Conservation (phyloP, 2,329 filamentous ascomycete species). For the Penicillium paneum region DNA sequence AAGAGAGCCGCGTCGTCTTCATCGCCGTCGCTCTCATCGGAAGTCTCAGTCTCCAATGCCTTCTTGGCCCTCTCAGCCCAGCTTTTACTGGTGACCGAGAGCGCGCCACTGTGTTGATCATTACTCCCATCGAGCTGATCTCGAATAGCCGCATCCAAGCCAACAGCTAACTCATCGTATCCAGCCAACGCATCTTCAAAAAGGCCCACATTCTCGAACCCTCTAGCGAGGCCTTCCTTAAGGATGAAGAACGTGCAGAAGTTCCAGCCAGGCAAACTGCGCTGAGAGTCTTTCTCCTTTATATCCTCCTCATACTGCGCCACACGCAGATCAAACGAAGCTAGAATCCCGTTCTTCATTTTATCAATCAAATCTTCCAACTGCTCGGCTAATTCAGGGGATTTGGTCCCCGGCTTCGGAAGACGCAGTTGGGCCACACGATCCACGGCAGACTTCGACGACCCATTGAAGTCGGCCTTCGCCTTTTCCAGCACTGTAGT, state of each 20-base stretch:
- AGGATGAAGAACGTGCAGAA: constrained; percentile 99
- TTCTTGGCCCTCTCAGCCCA: constrained; percentile 60
- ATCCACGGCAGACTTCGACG: constrained; percentile 69
- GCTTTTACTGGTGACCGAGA: constrained; percentile 71
- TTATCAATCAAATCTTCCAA: constrained; percentile 83
- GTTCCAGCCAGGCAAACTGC: constrained; percentile 90
- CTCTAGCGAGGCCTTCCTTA: constrained; percentile 88
- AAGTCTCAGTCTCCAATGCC: constrained; percentile 44
- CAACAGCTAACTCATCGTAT: constrained; percentile 89
- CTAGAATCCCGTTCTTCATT: constrained; percentile 80
- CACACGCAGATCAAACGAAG: constrained; percentile 86
- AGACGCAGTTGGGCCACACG: constrained; percentile 83
- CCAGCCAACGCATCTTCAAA: constrained; percentile 92
- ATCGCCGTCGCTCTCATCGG: constrained; percentile 26
- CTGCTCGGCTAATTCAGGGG: constrained; percentile 74
- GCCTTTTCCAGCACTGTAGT: constrained; percentile 87
- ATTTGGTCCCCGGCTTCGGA: constrained; percentile 57
- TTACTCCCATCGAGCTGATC: constrained; percentile 64
- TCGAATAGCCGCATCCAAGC: constrained; percentile 75
- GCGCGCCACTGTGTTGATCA: constrained; percentile 66
- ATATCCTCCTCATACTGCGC: constrained; percentile 97
- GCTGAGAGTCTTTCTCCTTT: constrained; percentile 84
- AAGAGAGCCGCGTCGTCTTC: constrained; percentile 26
- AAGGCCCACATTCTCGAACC: constrained; percentile 92
- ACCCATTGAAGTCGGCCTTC: constrained; percentile 81